phyloP scores from a whole-genome alignment of 495 filamentous ascomycete genomes.

The Penicillium lagena region DNA sequence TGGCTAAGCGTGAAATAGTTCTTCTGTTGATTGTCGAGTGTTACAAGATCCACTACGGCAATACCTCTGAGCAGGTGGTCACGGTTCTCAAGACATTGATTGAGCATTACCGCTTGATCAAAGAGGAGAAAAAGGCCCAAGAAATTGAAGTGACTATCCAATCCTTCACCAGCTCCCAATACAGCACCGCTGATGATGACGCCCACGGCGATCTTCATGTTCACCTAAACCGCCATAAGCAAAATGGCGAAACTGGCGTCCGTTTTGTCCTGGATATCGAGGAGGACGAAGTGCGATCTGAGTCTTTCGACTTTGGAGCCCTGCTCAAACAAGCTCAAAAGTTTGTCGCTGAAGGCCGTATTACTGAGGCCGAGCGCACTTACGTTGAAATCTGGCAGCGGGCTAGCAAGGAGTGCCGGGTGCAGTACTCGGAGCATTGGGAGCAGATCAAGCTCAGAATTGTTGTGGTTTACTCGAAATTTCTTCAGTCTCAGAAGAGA shows the following conservation, averaged over 20 bases:
- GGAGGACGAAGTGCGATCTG: slow-evolving; percentile 14
- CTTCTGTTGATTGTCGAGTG: slow-evolving; percentile 26
- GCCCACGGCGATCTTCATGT: slow-evolving; percentile 19
- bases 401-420: slow-evolving; percentile 21
- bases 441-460: slow-evolving; percentile 25
- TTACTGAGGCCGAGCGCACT: slow-evolving; percentile 19
- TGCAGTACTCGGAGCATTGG: slow-evolving; percentile 20
- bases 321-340: slow-evolving; percentile 16
- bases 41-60: slow-evolving; percentile 31
- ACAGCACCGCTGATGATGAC: too few species aligned
- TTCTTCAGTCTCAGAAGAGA: slow-evolving; percentile 23
- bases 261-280: slow-evolving; percentile 14
- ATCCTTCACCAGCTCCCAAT: too few species aligned
- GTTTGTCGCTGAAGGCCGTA: slow-evolving; percentile 8
- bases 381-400: slow-evolving; percentile 34
- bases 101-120: too few species aligned
- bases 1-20: slow-evolving; percentile 24
- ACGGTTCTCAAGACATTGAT: too few species aligned
- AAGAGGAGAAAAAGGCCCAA: too few species aligned
- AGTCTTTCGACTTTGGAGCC: slow-evolving; percentile 15
- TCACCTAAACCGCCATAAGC: slow-evolving; percentile 3
- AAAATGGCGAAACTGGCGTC: slow-evolving; percentile 12
- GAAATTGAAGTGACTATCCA: too few species aligned
- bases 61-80: too few species aligned
- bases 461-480: slow-evolving; percentile 23